phyloP scores from a whole-genome alignment of 2,329 filamentous ascomycete species.

The Aspergillus bombycis region DNA sequence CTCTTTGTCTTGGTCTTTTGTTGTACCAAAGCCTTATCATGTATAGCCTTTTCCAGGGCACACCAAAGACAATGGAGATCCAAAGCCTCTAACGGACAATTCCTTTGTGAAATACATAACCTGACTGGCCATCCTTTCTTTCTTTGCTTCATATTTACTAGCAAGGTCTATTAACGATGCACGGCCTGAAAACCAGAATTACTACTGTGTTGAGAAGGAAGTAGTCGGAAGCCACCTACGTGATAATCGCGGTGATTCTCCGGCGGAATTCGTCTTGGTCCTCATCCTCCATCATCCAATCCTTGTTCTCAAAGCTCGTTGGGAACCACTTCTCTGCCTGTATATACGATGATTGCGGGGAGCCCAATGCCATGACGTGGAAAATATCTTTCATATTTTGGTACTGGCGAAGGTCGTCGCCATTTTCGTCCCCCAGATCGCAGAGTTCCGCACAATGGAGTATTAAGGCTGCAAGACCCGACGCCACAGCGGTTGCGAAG shows the following conservation, averaged over 20 bases:
- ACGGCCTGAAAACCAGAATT: too few species aligned
- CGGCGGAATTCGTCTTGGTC: too few species aligned
- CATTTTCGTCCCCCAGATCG: not conserved
- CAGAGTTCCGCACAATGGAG: not conserved
- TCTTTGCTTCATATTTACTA: too few species aligned
- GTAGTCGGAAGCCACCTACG: too few species aligned
- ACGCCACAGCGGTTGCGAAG: not conserved
- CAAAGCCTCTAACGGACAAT: too few species aligned
- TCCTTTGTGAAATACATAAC: too few species aligned
- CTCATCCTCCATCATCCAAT: not conserved
- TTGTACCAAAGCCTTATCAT: not conserved
- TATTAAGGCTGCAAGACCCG: not conserved
- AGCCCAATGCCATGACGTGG: not conserved
- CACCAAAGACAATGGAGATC: too few species aligned
- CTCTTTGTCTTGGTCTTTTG: too few species aligned
- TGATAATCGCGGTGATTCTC: too few species aligned
- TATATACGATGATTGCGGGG: not conserved
- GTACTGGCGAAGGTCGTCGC: not conserved
- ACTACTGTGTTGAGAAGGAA: too few species aligned
- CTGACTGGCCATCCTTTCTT: too few species aligned
- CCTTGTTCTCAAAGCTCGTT: not conserved
- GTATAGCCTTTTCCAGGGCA: not conserved
- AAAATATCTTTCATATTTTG: not conserved
- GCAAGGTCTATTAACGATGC: too few species aligned
- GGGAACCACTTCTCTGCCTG: not conserved